phyloP scores from a whole-genome alignment of 2,329 filamentous ascomycete genomes.

The Ramichloridium luteum region DNA sequence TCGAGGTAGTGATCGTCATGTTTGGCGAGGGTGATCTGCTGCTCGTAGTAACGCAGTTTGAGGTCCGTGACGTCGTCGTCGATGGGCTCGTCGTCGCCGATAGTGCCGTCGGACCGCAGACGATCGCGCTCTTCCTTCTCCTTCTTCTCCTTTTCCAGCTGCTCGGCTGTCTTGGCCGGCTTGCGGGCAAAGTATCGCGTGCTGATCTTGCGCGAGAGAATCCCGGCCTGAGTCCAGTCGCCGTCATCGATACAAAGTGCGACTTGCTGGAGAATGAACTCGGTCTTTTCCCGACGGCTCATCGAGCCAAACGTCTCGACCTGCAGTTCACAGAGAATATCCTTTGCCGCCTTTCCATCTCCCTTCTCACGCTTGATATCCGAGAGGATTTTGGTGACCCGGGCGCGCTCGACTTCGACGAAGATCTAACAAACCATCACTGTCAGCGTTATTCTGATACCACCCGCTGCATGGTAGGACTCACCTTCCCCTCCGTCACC shows the following conservation, averaged over 20 bases:
- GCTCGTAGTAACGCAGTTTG: constrained; percentile 92
- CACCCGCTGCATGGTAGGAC: background rate
- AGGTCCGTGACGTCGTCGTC: constrained; percentile 91
- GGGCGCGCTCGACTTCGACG: constrained; percentile 93
- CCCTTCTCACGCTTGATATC: constrained; percentile 96
- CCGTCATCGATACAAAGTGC: constrained; percentile 86
- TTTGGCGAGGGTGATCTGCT: constrained; percentile 90
- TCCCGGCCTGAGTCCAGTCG: constrained; percentile 92
- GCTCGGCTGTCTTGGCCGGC: constrained; percentile 78
- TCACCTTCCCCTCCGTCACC: constrained; percentile 88
- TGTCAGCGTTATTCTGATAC: constrained; percentile 6
- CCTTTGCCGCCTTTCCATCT: constrained; percentile 77
- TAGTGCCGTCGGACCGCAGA: constrained; percentile 40
- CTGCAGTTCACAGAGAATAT: constrained; percentile 92
- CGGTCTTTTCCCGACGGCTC: constrained; percentile 93
- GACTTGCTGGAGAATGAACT: constrained; percentile 95
- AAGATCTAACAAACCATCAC: constrained; percentile 57
- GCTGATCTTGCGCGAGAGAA: constrained; percentile 93
- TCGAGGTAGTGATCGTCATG: constrained; percentile 96
- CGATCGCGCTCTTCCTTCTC: constrained; percentile 74
- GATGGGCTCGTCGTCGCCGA: constrained; percentile 61
- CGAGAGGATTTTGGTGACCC: constrained; percentile 87
- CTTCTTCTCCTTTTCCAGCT: constrained; percentile 83
- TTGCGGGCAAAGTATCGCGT: constrained; percentile 82
- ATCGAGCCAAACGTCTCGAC: constrained; percentile 99